Evolutionary conservation across 1,284 basidiomycete species (phyloP), one percentile per base, ranked within the genome.

Genomic region (Phylloboletellus chloephorus): DNA sequence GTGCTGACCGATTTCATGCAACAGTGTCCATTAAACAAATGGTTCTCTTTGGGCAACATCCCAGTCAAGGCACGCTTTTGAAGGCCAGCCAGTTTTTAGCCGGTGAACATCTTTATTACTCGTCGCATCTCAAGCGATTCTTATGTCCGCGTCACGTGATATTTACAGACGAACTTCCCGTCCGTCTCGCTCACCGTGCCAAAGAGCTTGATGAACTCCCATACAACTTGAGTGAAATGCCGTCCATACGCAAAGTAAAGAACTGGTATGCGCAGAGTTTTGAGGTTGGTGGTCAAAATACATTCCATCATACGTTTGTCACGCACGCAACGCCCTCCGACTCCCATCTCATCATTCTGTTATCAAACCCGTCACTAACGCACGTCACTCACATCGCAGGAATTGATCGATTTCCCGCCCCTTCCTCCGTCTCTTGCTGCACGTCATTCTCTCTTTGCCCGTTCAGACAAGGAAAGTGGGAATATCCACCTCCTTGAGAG

Each of bases 251-350:
- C 51, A 92, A 89, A 59, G 95, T 98, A 51, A 95, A 95, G 71
- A 85, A 96, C 59, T 98, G 95, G 95, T 98, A 98, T 61, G 95
- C 94, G 0, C 91, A 98, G 69, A 94, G 90, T 12, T 98, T 98
- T 58, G 89, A 98, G 74, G 93, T 93, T 41, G 16, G 56, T 48
- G 48, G 78, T 69, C 24, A 20, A 16, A 22, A 23, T 31, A 20
- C 5, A 1, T 7, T 19, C n/a, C 23, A 15, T 24, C 15, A 26
- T 17, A 17, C n/a, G 13, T 19, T 34, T 13, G 16, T 3, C 25
- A n/a, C n/a, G 24, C 25, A 20, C 13, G 7, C 16, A 20, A 22
- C 29, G 11, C 23, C n/a, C 5, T 15, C 9, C 22, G 5, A 19
- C 7, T 31, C 21, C 9, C 28, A 15, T 37, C 8, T 11, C 12